Evolutionary conservation across 495 filamentous ascomycete species (phyloP), one percentile per base, ranked within the genome.

Genomic region (Letharia lupina): DNA sequence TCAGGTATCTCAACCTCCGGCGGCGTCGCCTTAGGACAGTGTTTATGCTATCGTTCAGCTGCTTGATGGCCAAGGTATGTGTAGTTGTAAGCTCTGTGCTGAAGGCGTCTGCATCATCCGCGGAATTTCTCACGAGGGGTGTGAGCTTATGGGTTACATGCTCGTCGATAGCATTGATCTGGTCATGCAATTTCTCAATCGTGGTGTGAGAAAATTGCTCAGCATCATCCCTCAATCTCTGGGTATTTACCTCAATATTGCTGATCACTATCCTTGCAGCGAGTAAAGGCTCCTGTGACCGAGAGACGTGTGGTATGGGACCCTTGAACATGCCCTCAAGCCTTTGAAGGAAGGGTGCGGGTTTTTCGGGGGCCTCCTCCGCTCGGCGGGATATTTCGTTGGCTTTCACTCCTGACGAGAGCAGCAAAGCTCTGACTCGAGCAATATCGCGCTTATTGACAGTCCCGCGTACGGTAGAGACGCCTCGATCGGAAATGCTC

Each of bases 401-500:
- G 1, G 92, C 92, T 75, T 93, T 93, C 73, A 96, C 86, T 56
- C 91, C 92, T 0, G 90, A 88, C 65, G 87, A 90, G 42, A 96
- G 79, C 39, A 96, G 82, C 1, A 95, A 79, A 3, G 91, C 83
- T 63, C 84, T 80, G 4, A 89, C 82, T 50, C 90, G 85, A 61
- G 89, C 89, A 28, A 94, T 82, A 69, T 96, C 91, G 16, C 83
- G 81, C 67, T 84, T 85, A 11, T 81, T 82, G 56, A 84, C 68
- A 58, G 73, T 76, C 44, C 71, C 72, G 56, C 65, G 75, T 41
- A 73, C 75, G 31, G 69, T 73, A 20, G 77, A 74, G 13, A 81
- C 66, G 60, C 75, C 80, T 67, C 81, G 81, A 70, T 89, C 83
- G 48, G 88, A 84, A 67, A 93, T 89, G 65, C 87, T 90, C 91